Percentiles rank a stretch among this genome's conserved stretches.
phyloP scores from a whole-genome alignment of 2,329 filamentous ascomycete species.

The Aspergillus quadrilineatus region DNA sequence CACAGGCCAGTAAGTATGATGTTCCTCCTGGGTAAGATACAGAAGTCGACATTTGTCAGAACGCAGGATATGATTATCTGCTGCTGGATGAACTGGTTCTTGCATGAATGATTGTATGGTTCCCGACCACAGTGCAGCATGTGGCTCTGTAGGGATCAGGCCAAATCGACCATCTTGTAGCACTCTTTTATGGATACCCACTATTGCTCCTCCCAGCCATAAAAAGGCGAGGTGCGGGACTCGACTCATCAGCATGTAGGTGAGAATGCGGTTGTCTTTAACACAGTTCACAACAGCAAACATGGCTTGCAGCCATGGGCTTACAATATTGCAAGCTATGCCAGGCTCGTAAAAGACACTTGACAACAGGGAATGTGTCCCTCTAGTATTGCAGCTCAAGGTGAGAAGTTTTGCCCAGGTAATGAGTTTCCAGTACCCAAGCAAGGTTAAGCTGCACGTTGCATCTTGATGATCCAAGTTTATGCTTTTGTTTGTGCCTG shows the following conservation, averaged over 20 bases:
- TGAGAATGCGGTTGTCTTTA: constrained; percentile 3
- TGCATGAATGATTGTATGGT: constrained; percentile 11
- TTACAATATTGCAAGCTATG: constrained; percentile 10
- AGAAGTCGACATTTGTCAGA: constrained; percentile 8
- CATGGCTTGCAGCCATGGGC: constrained; percentile 10
- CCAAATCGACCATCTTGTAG: constrained; percentile 3
- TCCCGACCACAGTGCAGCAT: constrained; percentile 5
- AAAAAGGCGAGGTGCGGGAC: constrained; percentile 8
- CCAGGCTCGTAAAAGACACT: constrained; percentile 7
- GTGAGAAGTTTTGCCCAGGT: constrained; percentile 11
- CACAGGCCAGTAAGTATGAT: constrained; percentile 6
- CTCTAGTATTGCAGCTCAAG: constrained; percentile 7
- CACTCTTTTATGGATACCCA: constrained; percentile 1
- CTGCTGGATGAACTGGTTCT: constrained; percentile 6
- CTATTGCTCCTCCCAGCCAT: constrained; percentile 6
- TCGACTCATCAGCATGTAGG: constrained; percentile 9
- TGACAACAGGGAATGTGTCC: constrained; percentile 1
- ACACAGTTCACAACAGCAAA: constrained; percentile 3
- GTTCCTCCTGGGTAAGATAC: constrained; percentile 7
- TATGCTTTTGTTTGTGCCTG: not conserved
- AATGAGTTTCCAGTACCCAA: not conserved
- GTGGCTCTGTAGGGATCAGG: constrained; percentile 2
- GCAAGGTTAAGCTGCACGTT: constrained; percentile 1
- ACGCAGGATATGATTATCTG: constrained; percentile 1
- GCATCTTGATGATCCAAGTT: not conserved